Conservation (phyloP, 371 early-diverging fungal species). For the Mortierella sp. region DNA sequence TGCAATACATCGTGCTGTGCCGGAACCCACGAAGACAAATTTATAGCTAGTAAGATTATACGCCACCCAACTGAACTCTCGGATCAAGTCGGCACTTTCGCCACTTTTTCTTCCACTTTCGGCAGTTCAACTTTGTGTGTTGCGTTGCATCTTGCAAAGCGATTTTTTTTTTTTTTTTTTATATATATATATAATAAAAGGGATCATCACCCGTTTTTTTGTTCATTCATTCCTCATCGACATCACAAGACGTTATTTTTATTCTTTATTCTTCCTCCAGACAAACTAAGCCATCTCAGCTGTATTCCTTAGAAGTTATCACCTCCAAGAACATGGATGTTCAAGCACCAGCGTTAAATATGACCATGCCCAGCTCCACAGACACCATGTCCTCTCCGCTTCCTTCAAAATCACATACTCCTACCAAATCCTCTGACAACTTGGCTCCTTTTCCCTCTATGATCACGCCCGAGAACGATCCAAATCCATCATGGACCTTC, state of each 20-base stretch:
- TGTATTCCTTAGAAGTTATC: neutral
- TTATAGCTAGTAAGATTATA: no score
- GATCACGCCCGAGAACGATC: constrained; percentile 29
- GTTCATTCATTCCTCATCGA: neutral
- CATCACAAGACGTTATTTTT: neutral
- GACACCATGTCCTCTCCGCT: constrained; percentile 1
- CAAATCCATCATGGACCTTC: constrained; percentile 49
- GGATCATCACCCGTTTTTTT: neutral
- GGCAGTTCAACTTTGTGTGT: no score
- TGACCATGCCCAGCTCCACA: constrained; percentile 8
- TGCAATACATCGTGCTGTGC: no score
- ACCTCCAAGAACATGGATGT: constrained; percentile 15
- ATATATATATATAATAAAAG: neutral
- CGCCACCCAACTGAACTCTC: no score
- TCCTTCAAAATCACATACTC: neutral
- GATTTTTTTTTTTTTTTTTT: neutral
- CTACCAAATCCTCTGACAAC: neutral
- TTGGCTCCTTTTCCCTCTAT: neutral
- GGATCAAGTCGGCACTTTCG: constrained; percentile 10
- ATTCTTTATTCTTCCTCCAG: neutral
- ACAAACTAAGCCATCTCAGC: no score
- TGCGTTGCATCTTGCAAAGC: no score
- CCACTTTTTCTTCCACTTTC: neutral
- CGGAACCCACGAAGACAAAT: no score
- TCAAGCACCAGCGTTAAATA: constrained; percentile 17